Conservation (phyloP, 192 early-diverging fungal genomes). For the Pilaira anomala region DNA sequence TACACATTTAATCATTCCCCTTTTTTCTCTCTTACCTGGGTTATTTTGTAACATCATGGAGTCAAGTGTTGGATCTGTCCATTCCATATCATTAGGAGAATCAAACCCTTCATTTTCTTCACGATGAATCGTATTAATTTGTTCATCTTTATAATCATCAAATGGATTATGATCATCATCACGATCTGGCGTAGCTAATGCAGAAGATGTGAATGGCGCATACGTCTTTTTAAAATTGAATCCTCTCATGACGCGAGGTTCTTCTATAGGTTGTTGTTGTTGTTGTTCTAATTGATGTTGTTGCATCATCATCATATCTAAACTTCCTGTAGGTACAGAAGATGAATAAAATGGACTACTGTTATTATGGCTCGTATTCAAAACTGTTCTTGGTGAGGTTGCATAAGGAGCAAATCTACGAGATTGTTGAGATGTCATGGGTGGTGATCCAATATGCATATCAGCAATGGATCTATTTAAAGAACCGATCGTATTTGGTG, state of each 20-base stretch:
- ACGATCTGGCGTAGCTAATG: conserved; percentile 27
- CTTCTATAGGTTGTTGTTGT: background rate
- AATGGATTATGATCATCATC: conserved; percentile 31
- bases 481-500: conserved; percentile 8
- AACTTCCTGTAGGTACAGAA: conserved; percentile 9
- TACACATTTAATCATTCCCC: background rate
- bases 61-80: conserved; percentile 18
- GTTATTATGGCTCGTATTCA: too few relatives aligned
- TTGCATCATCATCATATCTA: conserved; percentile 7
- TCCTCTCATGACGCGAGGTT: background rate
- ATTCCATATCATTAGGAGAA: conserved; percentile 20
- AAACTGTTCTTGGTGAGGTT: conserved; percentile 25
- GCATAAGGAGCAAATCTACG: conserved; percentile 33
- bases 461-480: conserved; percentile 33
- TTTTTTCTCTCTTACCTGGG: background rate
- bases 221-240: conserved; percentile 18
- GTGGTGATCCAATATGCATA: conserved; percentile 34
- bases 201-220: conserved; percentile 32
- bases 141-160: conserved; percentile 15
- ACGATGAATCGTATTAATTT: background rate
- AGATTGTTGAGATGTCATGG: conserved; percentile 16
- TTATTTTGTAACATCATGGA: conserved; percentile 11
- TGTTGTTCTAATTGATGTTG: background rate
- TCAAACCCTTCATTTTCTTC: background rate
- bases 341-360: conserved; percentile 12